phyloP scores from a whole-genome alignment of 371 early-diverging fungal species.

The Fennellomyces sp. region DNA sequence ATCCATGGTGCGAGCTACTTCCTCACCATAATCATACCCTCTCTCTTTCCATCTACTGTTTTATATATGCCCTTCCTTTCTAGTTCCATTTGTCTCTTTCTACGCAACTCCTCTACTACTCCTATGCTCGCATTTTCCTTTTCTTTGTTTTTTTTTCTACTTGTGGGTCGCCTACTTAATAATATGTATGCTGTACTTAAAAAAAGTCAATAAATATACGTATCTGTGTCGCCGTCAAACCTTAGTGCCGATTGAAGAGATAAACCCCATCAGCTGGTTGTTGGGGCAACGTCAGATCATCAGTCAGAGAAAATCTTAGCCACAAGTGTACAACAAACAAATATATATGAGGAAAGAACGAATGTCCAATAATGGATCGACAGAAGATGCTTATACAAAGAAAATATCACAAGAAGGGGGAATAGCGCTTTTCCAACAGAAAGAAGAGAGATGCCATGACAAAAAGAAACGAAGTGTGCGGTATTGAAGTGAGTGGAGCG shows the following conservation, averaged over 20 bases:
- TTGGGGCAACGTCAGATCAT: no score
- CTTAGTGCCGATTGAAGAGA: background rate
- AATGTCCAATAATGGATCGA: no score
- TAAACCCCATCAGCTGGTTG: no score
- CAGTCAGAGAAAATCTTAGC: no score
- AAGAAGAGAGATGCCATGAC: no score
- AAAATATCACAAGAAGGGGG: no score
- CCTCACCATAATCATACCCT: slow-evolving; percentile 7
- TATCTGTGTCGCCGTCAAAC: background rate
- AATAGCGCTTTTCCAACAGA: no score
- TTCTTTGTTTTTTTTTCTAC: background rate
- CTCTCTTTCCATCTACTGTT: background rate
- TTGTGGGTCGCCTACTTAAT: slow-evolving; percentile 5
- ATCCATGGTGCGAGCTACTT: slow-evolving; percentile 13
- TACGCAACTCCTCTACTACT: background rate
- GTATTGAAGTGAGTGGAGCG: background rate
- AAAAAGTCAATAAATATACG: background rate
- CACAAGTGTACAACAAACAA: no score
- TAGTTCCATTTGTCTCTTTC: no score
- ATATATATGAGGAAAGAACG: no score
- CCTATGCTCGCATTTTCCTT: background rate
- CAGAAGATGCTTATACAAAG: no score
- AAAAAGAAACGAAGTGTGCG: background rate
- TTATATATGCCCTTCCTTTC: slow-evolving; percentile 1
- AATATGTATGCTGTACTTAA: background rate